Evolutionary conservation across 2,329 filamentous ascomycete genomes (phyloP), one percentile per base, ranked within the genome.

Genomic region (Aspergillus melleus): DNA sequence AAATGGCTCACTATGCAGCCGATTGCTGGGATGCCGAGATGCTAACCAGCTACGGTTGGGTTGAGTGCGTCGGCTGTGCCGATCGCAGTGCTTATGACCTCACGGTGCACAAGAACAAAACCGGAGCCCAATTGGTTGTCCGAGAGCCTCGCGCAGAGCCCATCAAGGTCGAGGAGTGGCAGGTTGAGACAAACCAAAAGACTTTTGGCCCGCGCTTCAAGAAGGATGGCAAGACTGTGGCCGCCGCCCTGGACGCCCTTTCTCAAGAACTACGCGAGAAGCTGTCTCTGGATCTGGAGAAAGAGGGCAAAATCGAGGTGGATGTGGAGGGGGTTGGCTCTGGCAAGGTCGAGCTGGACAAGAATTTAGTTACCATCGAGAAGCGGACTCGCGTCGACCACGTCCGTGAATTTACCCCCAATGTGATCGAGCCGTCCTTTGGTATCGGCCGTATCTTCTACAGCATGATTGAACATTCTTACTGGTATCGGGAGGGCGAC

Each of bases 21-120:
- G 95, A 99, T 81, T 99, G 95, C 81, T 98, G 95, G 95, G 95
- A 99, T 77, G 94, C 92, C 14, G 95, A 99, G 77, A 82, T 99
- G 57, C 83, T 90, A 64, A 98, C 91, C 59, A 93, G 90, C 62
- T 93, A 93, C 71, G 95, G 95, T 75, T 99, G 95, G 95, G 91
- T 98, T 64, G 95, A 99, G 82, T 98, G 94, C 76, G 94, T 98
- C 71, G 95, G 95, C 63, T 98, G 95, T 77, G 95, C 95, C 62
- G 94, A 97, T 76, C 88, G 95, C 70, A 96, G 91, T 74, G 95
- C 95, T 20, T 99, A 96, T 76, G 95, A 99, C 78, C 77, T 98
- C 75, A 90, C 87, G 39, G 93, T 97, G 10, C 95, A 98, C 79
- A 88, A 90, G 74, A 94, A 96, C 80, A 93, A 92, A 82, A 98